These are phyloP conservation scores for Thermoascus crustaceus DNA, from an alignment of 2,329 filamentous ascomycete genomes.

Conservation along the genomic window DNA sequence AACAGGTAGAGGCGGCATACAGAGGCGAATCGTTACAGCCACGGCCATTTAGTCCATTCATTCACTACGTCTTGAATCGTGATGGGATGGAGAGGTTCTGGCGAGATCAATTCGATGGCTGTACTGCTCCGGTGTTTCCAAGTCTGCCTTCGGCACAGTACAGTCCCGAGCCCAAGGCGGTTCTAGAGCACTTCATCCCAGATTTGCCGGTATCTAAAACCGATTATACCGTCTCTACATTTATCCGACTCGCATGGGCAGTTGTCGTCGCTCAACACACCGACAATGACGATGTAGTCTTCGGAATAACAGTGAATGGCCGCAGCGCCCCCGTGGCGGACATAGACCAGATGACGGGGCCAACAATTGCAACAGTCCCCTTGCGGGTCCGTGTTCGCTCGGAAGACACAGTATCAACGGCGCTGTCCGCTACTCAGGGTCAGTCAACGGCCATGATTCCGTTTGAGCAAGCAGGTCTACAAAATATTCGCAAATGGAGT, in stretches of 20 bases:
- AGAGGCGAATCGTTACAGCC: background rate
- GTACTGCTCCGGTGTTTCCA: background rate
- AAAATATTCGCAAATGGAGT: conserved; percentile 43
- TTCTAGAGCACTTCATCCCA: background rate
- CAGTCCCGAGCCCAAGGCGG: background rate
- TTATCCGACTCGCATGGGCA: conserved; percentile 31
- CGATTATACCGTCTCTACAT: conserved; percentile 15
- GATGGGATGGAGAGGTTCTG: background rate
- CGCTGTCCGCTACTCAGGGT: conserved; percentile 13
- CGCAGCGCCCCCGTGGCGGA: conserved; percentile 29
- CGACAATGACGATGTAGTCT: conserved; percentile 29
- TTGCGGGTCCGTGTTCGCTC: conserved; percentile 31
- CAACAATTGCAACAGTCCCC: conserved; percentile 34
- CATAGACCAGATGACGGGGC: conserved; percentile 30
- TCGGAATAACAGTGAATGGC: conserved; percentile 32
- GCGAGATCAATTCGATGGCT: background rate
- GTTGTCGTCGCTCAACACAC: conserved; percentile 26
- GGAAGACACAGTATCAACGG: conserved; percentile 29
- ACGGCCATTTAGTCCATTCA: conserved; percentile 10
- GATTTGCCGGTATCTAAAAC: background rate
- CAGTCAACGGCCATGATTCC: conserved; percentile 46
- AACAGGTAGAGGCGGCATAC: conserved; percentile 8
- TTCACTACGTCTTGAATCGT: conserved; percentile 10
- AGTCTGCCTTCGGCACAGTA: background rate
- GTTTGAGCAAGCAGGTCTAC: conserved; percentile 49